phyloP scores from a whole-genome alignment of 208 protist species.

The Trypanosoma lewisi region DNA sequence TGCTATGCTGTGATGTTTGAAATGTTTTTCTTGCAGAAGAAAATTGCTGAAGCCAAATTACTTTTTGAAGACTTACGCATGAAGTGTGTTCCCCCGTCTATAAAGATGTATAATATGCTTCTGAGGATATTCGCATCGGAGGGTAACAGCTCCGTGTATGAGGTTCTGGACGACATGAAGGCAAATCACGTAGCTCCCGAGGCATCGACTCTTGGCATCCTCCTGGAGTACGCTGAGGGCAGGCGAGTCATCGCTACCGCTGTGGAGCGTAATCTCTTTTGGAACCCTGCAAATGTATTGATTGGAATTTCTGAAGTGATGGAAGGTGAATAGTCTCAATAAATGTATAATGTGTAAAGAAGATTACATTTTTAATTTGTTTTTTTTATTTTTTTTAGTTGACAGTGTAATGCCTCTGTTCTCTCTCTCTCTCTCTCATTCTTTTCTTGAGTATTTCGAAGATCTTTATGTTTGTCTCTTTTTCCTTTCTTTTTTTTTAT shows the following conservation, averaged over 20 bases:
- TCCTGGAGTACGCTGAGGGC: conserved; percentile 57
- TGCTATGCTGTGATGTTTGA: conserved; percentile 73
- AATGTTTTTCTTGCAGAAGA: conserved; percentile 34
- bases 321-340: not conserved
- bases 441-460: not conserved
- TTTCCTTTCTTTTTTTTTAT: conserved; percentile 5
- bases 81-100: conserved; percentile 47
- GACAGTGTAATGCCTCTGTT: not conserved
- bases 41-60: conserved; percentile 31
- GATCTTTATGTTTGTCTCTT: not conserved
- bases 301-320: not conserved
- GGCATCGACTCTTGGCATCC: conserved; percentile 69
- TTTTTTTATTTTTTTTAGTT: conserved; percentile 10
- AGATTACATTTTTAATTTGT: not conserved
- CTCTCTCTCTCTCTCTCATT: not conserved
- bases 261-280: conserved; percentile 45
- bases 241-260: conserved; percentile 39
- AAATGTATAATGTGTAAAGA: not conserved
- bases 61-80: conserved; percentile 83
- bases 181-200: conserved; percentile 43
- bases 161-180: conserved; percentile 85
- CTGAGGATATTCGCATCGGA: conserved; percentile 51
- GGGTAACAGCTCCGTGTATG: conserved; percentile 51
- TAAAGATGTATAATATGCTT: conserved; percentile 80
- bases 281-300: conserved; percentile 27